A percentile compares a stretch with the other conserved stretches of the same genome.
Evolutionary conservation across 1,139 yeast genomes (phyloP).

Genomic region (Pichia sp.): DNA sequence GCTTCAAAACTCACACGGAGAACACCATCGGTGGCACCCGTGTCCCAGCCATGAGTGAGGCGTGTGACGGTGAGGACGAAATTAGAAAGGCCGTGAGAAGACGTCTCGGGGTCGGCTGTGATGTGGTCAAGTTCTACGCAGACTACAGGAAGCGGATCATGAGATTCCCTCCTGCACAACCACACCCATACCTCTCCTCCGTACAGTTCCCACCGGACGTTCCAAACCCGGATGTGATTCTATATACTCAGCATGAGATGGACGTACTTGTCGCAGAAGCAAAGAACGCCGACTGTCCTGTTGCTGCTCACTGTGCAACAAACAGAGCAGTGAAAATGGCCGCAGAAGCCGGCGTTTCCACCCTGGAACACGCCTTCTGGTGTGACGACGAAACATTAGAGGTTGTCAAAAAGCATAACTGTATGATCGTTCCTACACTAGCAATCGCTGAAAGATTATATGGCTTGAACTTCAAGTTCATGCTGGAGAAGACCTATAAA

Average conservation of each 20-base stretch:
- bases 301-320: constrained; percentile 29
- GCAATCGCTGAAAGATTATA: constrained; percentile 24
- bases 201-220: constrained; percentile 25
- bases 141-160: constrained; percentile 27
- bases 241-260: constrained; percentile 28
- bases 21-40: constrained; percentile 25
- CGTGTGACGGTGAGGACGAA: constrained; percentile 27
- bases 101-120: constrained; percentile 28
- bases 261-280: constrained; percentile 26
- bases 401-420: constrained; percentile 18
- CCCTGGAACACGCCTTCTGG: constrained; percentile 28
- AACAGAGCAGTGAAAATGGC: constrained; percentile 27
- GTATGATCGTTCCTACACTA: constrained; percentile 27
- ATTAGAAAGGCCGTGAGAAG: constrained; percentile 27
- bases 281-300: constrained; percentile 25
- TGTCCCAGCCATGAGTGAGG: constrained; percentile 24
- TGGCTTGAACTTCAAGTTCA: constrained; percentile 18
- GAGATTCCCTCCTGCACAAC: constrained; percentile 27
- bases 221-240: constrained; percentile 28
- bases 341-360: constrained; percentile 24
- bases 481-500: constrained; percentile 19
- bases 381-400: constrained; percentile 22
- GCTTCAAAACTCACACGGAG: constrained; percentile 25
- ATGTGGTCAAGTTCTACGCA: constrained; percentile 27
- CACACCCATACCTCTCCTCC: constrained; percentile 27